Conservation (phyloP, 176 grass and related monocot genomes). For the Ananas comosus region DNA sequence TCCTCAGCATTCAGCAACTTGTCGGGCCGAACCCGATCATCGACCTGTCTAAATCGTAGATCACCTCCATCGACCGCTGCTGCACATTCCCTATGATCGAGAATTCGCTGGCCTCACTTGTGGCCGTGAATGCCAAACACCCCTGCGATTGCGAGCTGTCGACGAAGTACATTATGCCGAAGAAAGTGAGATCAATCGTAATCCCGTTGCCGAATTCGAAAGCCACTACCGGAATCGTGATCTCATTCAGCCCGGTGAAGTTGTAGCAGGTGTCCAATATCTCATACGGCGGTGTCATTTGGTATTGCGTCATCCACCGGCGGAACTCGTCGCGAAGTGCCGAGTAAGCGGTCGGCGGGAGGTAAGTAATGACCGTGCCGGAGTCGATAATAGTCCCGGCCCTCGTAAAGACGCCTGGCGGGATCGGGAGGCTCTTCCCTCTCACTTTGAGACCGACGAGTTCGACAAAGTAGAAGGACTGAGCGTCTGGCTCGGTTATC, state of each 20-base stretch:
- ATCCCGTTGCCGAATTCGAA: constrained; percentile 22
- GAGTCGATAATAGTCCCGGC: constrained; percentile 25
- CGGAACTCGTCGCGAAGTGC: constrained; percentile 24
- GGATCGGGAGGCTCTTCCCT: constrained; percentile 1
- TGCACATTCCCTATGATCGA: constrained; percentile 37
- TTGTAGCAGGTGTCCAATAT: constrained; percentile 39
- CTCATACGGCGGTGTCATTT: neutral
- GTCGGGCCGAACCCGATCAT: constrained; percentile 23
- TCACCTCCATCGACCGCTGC: constrained; percentile 26
- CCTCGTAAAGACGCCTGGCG: neutral
- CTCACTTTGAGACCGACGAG: constrained; percentile 26
- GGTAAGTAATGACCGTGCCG: constrained; percentile 29
- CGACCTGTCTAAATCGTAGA: constrained; percentile 25
- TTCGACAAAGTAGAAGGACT: constrained; percentile 19
- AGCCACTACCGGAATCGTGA: constrained; percentile 11
- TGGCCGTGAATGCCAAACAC: constrained; percentile 29
- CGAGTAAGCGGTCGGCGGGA: constrained; percentile 26
- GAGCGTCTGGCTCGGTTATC: neutral
- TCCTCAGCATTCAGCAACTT: constrained; percentile 5
- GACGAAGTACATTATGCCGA: neutral
- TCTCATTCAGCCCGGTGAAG: constrained; percentile 18
- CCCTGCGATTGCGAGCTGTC: neutral
- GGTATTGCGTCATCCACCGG: constrained; percentile 23
- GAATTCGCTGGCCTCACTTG: neutral
- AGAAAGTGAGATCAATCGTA: constrained; percentile 4